Base-by-base conservation (phyloP, 176 grass and related monocot species). In the Ampelocalamus luodianensis region DNA sequence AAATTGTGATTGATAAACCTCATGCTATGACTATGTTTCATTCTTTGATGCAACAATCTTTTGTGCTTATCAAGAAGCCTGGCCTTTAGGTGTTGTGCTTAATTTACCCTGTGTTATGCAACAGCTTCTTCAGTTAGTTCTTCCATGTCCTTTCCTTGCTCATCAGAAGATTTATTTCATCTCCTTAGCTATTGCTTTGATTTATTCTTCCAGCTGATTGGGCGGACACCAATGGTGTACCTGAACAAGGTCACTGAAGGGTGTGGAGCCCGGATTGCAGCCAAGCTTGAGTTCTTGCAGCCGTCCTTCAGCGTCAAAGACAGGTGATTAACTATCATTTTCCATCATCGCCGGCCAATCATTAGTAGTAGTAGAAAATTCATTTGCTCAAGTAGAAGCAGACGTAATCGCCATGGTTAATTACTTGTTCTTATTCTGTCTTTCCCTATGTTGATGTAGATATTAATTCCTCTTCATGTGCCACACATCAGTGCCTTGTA, bases 291-390 rank as follows among this genome's bases (percentile, higher is more conserved):
- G 76, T 95, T 93, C 82, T 71, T 98, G 40, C 95, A 98, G 48
- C 91, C 95, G 11, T 95, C 95, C 14, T 98, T 95, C 82, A 98
- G 95, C 49, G 95, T 98, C 56, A 98, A 98, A 58, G 95, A 98
- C 85, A 95, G 93, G 95, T 92, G 18, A 49, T 78, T 27, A 23
- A 18, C 62, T 56, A 8, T 10, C 22, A 6, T 8, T 11, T 29
- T 62, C 44, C 45, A 14, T 68, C 29, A 53, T 15, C 29, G 8
- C 18, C 17, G 9, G 8, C 5, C 74, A 12, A 65, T 39, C 20
- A 51, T 38, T 15, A 64, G 0, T 39, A 40, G 32, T 34, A 34
- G 32, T 34, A 34, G 1, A 34, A 34, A 34, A 2, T 34, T 34
- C 29, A 56, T 38, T 9, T 39, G 9, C 8, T n/a, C 17, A 56